Evolutionary conservation across 768 basidiomycete genomes (phyloP).

Genomic region (Glaciozyma martinii): DNA sequence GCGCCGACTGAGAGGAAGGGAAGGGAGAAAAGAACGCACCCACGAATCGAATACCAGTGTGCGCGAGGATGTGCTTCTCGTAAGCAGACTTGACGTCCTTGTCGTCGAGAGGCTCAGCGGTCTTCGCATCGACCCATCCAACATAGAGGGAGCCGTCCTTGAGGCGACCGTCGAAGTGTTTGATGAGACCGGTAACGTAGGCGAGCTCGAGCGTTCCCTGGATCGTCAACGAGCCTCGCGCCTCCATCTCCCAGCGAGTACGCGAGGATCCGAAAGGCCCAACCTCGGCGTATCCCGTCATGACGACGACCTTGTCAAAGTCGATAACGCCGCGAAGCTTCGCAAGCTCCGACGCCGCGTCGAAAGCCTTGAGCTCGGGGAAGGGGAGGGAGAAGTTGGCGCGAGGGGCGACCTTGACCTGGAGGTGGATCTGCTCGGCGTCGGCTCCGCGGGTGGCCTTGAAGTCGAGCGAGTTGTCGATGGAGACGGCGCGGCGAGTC

Average conservation of each 20-base stretch:
- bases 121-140: conserved; percentile 96
- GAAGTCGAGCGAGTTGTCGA: conserved; percentile 94
- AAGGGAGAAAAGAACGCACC: conserved; percentile 50
- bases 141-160: conserved; percentile 87
- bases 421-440: conserved; percentile 85
- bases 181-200: conserved; percentile 98
- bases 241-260: conserved; percentile 99
- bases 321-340: conserved; percentile 82
- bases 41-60: conserved; percentile 87
- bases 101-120: conserved; percentile 88
- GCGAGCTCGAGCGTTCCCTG: conserved; percentile 99
- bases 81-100: conserved; percentile 91
- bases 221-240: conserved; percentile 90
- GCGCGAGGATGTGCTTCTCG: conserved; percentile 83
- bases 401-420: conserved; percentile 83
- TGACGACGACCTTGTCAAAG: conserved; percentile 87
- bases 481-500: conserved; percentile 81
- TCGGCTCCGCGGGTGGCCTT: conserved; percentile 79
- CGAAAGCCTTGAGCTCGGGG: conserved; percentile 60
- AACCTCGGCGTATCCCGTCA: conserved; percentile 95
- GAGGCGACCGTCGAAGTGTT: conserved; percentile 94
- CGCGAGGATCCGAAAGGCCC: conserved; percentile 97
- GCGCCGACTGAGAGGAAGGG: not conserved
- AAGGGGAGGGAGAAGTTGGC: conserved; percentile 97
- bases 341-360: conserved; percentile 58